Evolutionary conservation across 2,329 filamentous ascomycete genomes (phyloP), one percentile per base, ranked within the genome.

Genomic region (Sarocladium oryzae): DNA sequence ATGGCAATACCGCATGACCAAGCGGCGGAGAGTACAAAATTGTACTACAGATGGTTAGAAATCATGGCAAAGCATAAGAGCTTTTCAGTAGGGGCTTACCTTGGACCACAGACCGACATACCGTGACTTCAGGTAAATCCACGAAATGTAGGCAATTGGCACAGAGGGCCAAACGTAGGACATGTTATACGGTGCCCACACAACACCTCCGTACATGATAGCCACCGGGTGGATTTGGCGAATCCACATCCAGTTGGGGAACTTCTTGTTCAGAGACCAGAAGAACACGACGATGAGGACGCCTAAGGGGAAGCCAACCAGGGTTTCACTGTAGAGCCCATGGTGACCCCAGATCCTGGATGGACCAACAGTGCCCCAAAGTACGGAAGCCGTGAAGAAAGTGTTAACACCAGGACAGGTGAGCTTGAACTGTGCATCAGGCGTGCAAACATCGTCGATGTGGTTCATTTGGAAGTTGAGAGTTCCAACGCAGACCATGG

Each of bases 281-380:
- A 76, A 67, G 37, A 68, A 56, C 37, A 77, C 55, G 4, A 76
- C 73, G 7, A 77, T 58, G 5, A 69, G 49, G 2, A 74, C 61
- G 11, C 77, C 77, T 7, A 78, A 58, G 2, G 75, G 74, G 56
- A 79, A 80, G 2, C 75, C 76, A 9, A 75, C 57, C 26, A 79
- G 60, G 0, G 74, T 69, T 46, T 69, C 63, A 2, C 67, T 71
- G 61, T 80, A 80, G 51, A 72, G 69, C 7, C 74, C 73, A 9
- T 69, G 61, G 18, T 64, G 63, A 2, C 76, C 75, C 55, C 76
- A 81, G 26, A 79, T 69, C 60, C 73, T 74, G 53, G 65, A 64
- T 0, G 76, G 75, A 0, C 77, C 76, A 33, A 80, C 71, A 1
- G 74, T 76, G 21, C 76, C 77, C 76, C 77, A 80, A 3, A 80